These are phyloP conservation scores for Polyporus arcularius DNA, from an alignment of 768 basidiomycete genomes.

Conservation along the genomic window DNA sequence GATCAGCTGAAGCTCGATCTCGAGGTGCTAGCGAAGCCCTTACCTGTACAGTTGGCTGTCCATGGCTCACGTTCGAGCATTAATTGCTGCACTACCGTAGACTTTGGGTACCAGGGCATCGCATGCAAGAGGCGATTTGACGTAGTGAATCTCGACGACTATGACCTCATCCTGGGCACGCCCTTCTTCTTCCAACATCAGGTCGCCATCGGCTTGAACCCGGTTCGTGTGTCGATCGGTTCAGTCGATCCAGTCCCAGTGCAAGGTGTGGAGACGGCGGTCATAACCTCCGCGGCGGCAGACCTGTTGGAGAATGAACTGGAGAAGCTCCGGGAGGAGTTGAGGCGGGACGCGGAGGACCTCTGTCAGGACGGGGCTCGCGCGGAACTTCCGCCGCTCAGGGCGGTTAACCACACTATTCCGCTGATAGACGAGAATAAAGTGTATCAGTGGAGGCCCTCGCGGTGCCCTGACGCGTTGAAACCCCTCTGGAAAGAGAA, in stretches of 20 bases:
- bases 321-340: constrained; percentile 11
- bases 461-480: constrained; percentile 37
- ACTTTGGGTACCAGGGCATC: constrained; percentile 9
- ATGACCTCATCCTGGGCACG: constrained; percentile 34
- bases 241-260: constrained; percentile 2
- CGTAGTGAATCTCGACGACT: constrained; percentile 11
- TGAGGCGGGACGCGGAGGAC: constrained; percentile 12
- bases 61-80: constrained; percentile 33
- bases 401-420: constrained; percentile 23
- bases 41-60: constrained; percentile 32
- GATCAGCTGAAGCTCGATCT: constrained; percentile 27
- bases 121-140: constrained; percentile 7
- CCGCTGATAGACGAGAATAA: constrained; percentile 22
- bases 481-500: constrained; percentile 30
- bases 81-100: constrained; percentile 10
- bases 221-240: constrained; percentile 3
- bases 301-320: constrained; percentile 10
- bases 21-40: constrained; percentile 22
- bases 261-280: constrained; percentile 3
- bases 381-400: constrained; percentile 19
- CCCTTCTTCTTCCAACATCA: constrained; percentile 27
- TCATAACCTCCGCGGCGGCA: constrained; percentile 4
- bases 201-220: constrained; percentile 19
- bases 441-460: constrained; percentile 31
- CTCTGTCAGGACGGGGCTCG: constrained; percentile 16